These are phyloP conservation scores for Glonium stellatum DNA, from an alignment of 495 filamentous ascomycete genomes.

Conservation along the genomic window DNA sequence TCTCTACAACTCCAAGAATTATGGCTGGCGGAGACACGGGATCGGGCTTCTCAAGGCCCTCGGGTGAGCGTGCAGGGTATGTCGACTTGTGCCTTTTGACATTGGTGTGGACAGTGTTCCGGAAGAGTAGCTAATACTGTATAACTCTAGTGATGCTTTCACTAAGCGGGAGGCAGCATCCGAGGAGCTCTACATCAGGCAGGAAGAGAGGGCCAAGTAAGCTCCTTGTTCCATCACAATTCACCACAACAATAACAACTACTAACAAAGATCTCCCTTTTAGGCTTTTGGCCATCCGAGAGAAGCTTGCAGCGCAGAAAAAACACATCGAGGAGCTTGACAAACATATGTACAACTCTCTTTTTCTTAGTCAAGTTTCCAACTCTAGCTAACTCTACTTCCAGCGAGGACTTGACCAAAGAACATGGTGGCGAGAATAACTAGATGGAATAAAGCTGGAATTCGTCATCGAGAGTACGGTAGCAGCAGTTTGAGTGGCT, in stretches of 20 bases:
- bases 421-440: conserved; percentile 4
- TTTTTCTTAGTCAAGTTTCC: background rate
- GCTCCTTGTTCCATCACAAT: background rate
- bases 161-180: conserved; percentile 79
- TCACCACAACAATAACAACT: background rate
- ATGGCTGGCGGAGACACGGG: conserved; percentile 45
- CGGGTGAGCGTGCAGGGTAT: conserved; percentile 39
- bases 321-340: conserved; percentile 67
- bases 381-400: conserved; percentile 2
- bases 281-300: conserved; percentile 57
- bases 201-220: conserved; percentile 82
- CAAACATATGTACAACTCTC: conserved; percentile 26
- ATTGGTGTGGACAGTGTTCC: background rate
- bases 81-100: conserved; percentile 2
- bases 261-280: background rate
- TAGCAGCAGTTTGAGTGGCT: background rate
- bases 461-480: background rate
- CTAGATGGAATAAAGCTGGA: background rate
- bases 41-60: conserved; percentile 40
- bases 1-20: conserved; percentile 31
- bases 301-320: conserved; percentile 73
- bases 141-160: conserved; percentile 67
- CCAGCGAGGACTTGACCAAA: conserved; percentile 23
- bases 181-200: conserved; percentile 74
- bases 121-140: background rate